These are phyloP conservation scores for Cyphellophora europaea DNA, from an alignment of 2,329 filamentous ascomycete species.

Conservation along the genomic window DNA sequence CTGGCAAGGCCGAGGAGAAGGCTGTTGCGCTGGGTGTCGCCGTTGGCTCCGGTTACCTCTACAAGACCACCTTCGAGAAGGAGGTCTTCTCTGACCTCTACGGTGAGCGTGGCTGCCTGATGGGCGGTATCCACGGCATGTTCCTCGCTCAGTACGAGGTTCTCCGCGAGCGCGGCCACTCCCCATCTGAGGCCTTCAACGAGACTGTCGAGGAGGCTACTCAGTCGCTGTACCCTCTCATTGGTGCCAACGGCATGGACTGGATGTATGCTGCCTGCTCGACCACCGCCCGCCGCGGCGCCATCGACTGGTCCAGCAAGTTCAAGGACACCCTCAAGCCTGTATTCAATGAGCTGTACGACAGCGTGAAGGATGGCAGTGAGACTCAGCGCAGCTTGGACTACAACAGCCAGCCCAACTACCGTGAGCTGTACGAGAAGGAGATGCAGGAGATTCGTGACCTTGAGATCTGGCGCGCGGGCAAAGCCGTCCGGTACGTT, in stretches of 20 bases:
- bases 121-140: slow-evolving; percentile 99
- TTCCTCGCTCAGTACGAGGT: slow-evolving; percentile 99
- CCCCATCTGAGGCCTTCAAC: slow-evolving; percentile 98
- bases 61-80: slow-evolving; percentile 99
- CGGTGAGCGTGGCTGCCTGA: slow-evolving; percentile 98
- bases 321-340: slow-evolving; percentile 99
- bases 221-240: slow-evolving; percentile 94
- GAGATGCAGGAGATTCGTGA: slow-evolving; percentile 98
- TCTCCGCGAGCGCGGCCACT: slow-evolving; percentile 96
- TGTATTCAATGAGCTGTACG: slow-evolving; percentile 95
- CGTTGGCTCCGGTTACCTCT: slow-evolving; percentile 95
- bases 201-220: slow-evolving; percentile 99
- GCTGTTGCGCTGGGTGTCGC: slow-evolving; percentile 93
- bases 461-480: slow-evolving; percentile 97
- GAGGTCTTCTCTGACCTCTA: slow-evolving; percentile 99
- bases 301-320: slow-evolving; percentile 93
- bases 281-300: slow-evolving; percentile 93
- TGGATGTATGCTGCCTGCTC: slow-evolving; percentile 99
- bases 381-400: slow-evolving; percentile 96
- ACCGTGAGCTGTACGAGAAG: slow-evolving; percentile 93
- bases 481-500: slow-evolving; percentile 83
- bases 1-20: slow-evolving; percentile 96
- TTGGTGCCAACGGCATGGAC: slow-evolving; percentile 97
- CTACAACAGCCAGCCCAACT: slow-evolving; percentile 92
- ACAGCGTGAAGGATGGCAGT: slow-evolving; percentile 78